Conservation (phyloP, 1,139 yeast species). For the Taphrina flavorubra region DNA sequence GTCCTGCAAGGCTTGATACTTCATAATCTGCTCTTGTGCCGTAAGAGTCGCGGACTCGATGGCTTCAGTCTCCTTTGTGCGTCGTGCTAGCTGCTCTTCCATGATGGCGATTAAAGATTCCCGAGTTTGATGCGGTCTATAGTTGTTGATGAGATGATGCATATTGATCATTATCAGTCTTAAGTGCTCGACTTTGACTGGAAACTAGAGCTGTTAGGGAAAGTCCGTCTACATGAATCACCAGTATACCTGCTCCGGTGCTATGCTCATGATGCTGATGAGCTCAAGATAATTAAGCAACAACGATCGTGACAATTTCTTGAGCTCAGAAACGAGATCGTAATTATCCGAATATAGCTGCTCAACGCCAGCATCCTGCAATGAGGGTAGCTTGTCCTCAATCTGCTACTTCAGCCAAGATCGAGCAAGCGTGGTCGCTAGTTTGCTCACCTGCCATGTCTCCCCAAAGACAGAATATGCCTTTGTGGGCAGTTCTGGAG, state of each 20-base stretch:
- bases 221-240: background rate
- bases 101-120: conserved; percentile 76
- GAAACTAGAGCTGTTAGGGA: conserved; percentile 53
- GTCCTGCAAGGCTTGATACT: background rate
- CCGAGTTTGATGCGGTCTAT: conserved; percentile 86
- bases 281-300: conserved; percentile 74
- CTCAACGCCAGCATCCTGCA: conserved; percentile 47
- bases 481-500: conserved; percentile 66
- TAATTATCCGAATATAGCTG: conserved; percentile 36
- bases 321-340: conserved; percentile 60
- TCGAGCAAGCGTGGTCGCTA: no score
- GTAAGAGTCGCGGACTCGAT: conserved; percentile 50
- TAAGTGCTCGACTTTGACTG: conserved; percentile 69
- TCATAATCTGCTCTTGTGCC: conserved; percentile 9
- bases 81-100: conserved; percentile 65
- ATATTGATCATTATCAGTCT: conserved; percentile 78
- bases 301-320: conserved; percentile 70
- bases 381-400: conserved; percentile 45
- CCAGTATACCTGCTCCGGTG: conserved; percentile 59
- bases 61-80: conserved; percentile 60
- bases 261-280: conserved; percentile 70
- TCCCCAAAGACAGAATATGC: conserved; percentile 81
- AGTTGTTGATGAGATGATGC: conserved; percentile 81
- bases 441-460: conserved; percentile 64
- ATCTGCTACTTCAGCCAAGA: conserved; percentile 7